These are phyloP conservation scores for Gossypium turneri DNA, from an alignment of 345 rosid genomes.

Conservation along the genomic window DNA sequence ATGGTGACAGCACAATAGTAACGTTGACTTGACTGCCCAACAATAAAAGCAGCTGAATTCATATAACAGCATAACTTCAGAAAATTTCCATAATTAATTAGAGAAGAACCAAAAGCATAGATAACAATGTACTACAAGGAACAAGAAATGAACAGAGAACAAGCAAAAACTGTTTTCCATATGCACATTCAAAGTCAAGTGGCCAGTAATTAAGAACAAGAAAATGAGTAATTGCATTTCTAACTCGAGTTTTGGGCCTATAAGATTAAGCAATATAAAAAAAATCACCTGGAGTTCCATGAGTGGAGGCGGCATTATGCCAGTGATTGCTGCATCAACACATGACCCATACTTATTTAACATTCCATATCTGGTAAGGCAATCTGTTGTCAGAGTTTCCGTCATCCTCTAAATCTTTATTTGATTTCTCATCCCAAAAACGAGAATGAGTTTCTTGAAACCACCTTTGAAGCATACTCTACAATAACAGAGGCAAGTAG, in stretches of 20 bases:
- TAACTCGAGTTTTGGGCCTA: not conserved
- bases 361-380: conserved; percentile 87
- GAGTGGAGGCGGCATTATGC: conserved; percentile 89
- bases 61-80: conserved; percentile 51
- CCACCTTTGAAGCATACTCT: conserved; percentile 73
- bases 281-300: conserved; percentile 75
- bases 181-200: not conserved
- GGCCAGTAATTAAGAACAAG: not conserved
- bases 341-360: conserved; percentile 73
- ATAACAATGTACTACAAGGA: not conserved
- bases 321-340: conserved; percentile 85
- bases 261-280: conserved; percentile 5
- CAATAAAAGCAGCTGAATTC: conserved; percentile 90
- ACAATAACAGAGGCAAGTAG: conserved; percentile 11
- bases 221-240: not conserved
- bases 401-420: conserved; percentile 36
- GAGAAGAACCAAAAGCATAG: conserved; percentile 26
- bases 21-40: conserved; percentile 97
- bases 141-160: not conserved
- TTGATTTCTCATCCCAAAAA: conserved; percentile 72
- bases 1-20: conserved; percentile 85
- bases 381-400: conserved; percentile 42
- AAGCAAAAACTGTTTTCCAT: not conserved
- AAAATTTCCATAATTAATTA: conserved; percentile 27
- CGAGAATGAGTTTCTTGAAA: conserved; percentile 48